Base-by-base conservation (phyloP, 2,329 filamentous ascomycete species). In the Ophiostoma australiae region DNA sequence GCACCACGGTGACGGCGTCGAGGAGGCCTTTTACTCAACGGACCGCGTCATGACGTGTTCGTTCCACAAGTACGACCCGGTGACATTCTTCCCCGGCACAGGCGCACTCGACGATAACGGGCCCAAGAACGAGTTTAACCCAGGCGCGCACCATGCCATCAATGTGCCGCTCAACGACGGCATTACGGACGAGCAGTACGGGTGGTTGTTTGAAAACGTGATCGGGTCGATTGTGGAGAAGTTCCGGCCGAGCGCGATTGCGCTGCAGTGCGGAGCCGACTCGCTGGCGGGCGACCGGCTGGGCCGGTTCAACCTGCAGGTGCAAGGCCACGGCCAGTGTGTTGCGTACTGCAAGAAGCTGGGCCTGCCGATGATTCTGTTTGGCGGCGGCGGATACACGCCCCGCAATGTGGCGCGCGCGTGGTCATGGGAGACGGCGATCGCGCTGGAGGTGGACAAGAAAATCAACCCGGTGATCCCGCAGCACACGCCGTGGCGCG, bases 361-460 rank as follows among this genome's bases (percentile, higher is more conserved):
- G 74, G 85, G 86, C 7, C 83, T 97, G 1, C 95, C 95, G 2
- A 85, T 98, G 73, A 89, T 99, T 68, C 87, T 99, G 70, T 92
- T 98, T 72, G 95, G 95, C 65, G 95, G 95, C 55, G 95, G 95
- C 71, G 95, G 95, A 37, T 99, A 99, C 81, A 99, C 95, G 17
- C 94, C 95, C 5, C 89, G 94, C 74, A 99, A 99, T 77, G 95
- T 99, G 7, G 95, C 95, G 61, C 91, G 95, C 70, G 93, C 94
- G 39, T 99, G 95, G 95, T 93, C 94, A 33, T 94, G 97, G 80
- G 95, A 99, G 82, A 99, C 95, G 15, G 91, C 91, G 73, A 92
- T 98, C 75, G 93, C 93, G 72, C 91, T 96, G 73, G 89, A 90
- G 75, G 89, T 89, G 71, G 85, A 91, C 72, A 85, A 90, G 74